Percentiles rank a stretch among this genome's conserved stretches.
Evolutionary conservation across 2,329 filamentous ascomycete genomes (phyloP).

Genomic region (Alternaria rosae): DNA sequence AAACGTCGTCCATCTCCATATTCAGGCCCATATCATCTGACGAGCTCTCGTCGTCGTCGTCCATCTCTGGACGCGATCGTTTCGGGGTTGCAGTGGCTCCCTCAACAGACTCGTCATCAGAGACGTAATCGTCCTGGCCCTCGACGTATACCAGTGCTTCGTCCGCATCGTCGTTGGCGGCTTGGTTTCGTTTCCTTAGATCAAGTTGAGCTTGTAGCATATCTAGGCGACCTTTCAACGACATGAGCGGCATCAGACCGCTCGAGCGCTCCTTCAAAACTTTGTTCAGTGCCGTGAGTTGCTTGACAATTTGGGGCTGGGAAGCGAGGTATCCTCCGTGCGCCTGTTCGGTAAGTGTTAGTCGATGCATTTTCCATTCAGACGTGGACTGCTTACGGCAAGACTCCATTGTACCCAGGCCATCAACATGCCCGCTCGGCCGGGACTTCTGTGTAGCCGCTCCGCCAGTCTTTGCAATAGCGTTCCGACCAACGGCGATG

Average conservation of each 20-base stretch:
- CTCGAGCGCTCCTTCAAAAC: constrained; percentile 87
- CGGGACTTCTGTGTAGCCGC: constrained; percentile 84
- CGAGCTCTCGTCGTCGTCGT: constrained; percentile 49
- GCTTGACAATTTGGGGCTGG: constrained; percentile 81
- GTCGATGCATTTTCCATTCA: neutral
- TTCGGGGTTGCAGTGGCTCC: constrained; percentile 31
- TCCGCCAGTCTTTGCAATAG: constrained; percentile 87
- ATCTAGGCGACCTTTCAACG: constrained; percentile 93
- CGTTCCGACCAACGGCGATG: constrained; percentile 79
- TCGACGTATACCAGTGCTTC: constrained; percentile 87
- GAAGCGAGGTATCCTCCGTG: constrained; percentile 91
- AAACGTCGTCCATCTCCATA: constrained; percentile 55
- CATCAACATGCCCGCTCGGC: constrained; percentile 88
- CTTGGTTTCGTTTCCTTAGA: constrained; percentile 72
- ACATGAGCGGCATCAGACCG: constrained; percentile 80
- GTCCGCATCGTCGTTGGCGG: constrained; percentile 67
- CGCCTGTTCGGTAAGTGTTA: constrained; percentile 51
- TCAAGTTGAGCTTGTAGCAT: constrained; percentile 91
- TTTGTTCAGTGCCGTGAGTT: constrained; percentile 79
- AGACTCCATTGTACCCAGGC: constrained; percentile 86
- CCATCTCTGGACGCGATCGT: constrained; percentile 31
- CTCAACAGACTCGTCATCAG: constrained; percentile 56
- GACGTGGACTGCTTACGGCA: neutral
- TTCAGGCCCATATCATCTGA: constrained; percentile 66
- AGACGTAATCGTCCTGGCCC: constrained; percentile 71